Base-by-base conservation (phyloP, 2,329 filamentous ascomycete species). In the Cladosporium velox region DNA sequence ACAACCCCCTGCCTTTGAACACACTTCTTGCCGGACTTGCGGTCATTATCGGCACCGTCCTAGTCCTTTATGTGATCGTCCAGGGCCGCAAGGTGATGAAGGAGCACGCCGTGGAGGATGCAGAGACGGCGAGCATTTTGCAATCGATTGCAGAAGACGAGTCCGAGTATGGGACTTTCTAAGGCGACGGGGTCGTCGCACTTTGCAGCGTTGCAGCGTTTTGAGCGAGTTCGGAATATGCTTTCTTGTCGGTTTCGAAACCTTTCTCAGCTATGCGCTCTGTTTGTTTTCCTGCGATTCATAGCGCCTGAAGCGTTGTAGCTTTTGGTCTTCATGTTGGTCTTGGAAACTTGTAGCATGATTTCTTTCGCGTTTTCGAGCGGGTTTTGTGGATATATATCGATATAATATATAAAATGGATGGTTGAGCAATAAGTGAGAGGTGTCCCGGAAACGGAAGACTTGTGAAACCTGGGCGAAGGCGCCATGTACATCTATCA, bases 1-100 rank as follows among this genome's bases (percentile, higher is more conserved):
- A 88, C 14, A 85, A 96, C 75, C 92, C 93, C 0, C 81, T 91
- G 0, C 92, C 92, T 0, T 88, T 96, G 28, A 95, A 97, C 75
- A 63, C 90, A 3, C 82, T 90, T 0, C 77, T 97, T 26, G 79
- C 93, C 38, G 74, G 79, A 0, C 66, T 87, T 0, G 91, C 88
- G 0, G 75, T 91, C 14, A 73, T 86, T 0, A 82, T 94, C 6
- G 93, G 93, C 0, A 67, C 83, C 2, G 79, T 79, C 3, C 80
- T 96, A n/a, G 88, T 94, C 11, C 77, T 74, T 0, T 96, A 86
- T 76, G 91, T 96, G 0, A 68, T 67, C 65, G 57, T 69, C 5
- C 70, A 74, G 72, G 84, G 81, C 26, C 72, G 76, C 64, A 77
- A 72, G 49, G 79, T 84, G 4, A 75, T 71, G 67, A 73, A 79